Base-by-base conservation (phyloP, 2,329 filamentous ascomycete genomes). In the Aspergillus costaricaensis region DNA sequence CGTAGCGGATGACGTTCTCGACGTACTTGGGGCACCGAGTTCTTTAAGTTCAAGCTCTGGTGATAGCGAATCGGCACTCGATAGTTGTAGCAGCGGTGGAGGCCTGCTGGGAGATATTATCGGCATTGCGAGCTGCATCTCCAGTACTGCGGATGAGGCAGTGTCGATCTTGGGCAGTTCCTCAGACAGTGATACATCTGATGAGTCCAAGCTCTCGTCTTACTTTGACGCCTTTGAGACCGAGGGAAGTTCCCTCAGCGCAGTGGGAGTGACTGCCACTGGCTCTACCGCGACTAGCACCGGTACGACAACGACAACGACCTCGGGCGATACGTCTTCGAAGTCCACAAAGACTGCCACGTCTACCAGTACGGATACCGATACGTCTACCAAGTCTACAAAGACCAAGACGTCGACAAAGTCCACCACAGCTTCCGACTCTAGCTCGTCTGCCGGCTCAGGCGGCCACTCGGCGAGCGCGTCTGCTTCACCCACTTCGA, bases 91-190 rank as follows among this genome's bases (percentile, higher is more conserved):
- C 50, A 50, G 47, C 17, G 47, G 47, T 3, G 47, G 44, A n/a
- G 44, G 47, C n/a, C 47, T 50, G 3, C n/a, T 50, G 23, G 47
- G 47, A 50, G 47, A 50, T 19, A 14, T 53, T n/a, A 12, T 39
- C 27, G 36, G 50, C 0, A 53, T 53, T 36, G 50, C 38, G 17
- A 53, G 50, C 50, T 53, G 50, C 50, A 38, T 53, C 50, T 38
- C 50, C 17, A 17, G 30, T 14, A 53, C 17, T 39, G 50, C 50
- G 21, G 50, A 25, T 15, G 21, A 25, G n/a, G 38, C 38, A 8
- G 50, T 30, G 5, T 39, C 50, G 2, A 23, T 30, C 5, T 12
- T 53, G 23, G 50, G 38, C 1, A 17, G 50, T 30, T 53, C 25
- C 10, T 23, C 38, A 32, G 50, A 27, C n/a, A 36, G n/a, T 19